Evolutionary conservation across 2,329 filamentous ascomycete species (phyloP).

Genomic region (Zymoseptoria crescenta): DNA sequence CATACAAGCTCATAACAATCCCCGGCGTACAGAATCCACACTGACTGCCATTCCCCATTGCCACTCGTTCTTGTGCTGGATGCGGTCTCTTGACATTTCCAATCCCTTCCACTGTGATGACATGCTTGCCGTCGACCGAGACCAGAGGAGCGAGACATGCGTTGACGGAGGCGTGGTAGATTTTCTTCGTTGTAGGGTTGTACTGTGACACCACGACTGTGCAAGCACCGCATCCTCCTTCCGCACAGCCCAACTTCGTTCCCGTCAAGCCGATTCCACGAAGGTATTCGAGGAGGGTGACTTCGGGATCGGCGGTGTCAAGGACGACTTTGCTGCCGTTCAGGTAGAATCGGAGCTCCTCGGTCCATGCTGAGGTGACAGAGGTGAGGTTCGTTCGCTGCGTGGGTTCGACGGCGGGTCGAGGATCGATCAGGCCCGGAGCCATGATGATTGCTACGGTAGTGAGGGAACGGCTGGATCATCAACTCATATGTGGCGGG

Average conservation of each 20-base stretch:
- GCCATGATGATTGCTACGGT: conserved; percentile 40
- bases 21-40: conserved; percentile 95
- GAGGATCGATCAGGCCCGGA: conserved; percentile 47
- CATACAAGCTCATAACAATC: conserved; percentile 96
- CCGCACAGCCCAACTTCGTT: conserved; percentile 92
- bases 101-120: conserved; percentile 95
- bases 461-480: background rate
- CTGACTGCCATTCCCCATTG: conserved; percentile 85
- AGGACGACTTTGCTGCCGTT: conserved; percentile 86
- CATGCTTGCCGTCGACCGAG: conserved; percentile 93
- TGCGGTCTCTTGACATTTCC: conserved; percentile 81
- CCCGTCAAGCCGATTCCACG: conserved; percentile 88
- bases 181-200: conserved; percentile 83
- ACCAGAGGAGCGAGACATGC: conserved; percentile 88
- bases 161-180: conserved; percentile 96
- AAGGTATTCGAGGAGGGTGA: conserved; percentile 87
- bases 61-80: conserved; percentile 82
- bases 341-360: conserved; percentile 84
- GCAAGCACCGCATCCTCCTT: conserved; percentile 93
- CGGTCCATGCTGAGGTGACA: conserved; percentile 71
- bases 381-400: conserved; percentile 45
- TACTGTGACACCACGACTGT: conserved; percentile 91
- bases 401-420: conserved; percentile 40
- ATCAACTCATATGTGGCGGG: background rate
- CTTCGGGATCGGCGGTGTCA: conserved; percentile 81